Base-by-base conservation (phyloP, 2,329 filamentous ascomycete species). In the Trichoderma pleuroti region DNA sequence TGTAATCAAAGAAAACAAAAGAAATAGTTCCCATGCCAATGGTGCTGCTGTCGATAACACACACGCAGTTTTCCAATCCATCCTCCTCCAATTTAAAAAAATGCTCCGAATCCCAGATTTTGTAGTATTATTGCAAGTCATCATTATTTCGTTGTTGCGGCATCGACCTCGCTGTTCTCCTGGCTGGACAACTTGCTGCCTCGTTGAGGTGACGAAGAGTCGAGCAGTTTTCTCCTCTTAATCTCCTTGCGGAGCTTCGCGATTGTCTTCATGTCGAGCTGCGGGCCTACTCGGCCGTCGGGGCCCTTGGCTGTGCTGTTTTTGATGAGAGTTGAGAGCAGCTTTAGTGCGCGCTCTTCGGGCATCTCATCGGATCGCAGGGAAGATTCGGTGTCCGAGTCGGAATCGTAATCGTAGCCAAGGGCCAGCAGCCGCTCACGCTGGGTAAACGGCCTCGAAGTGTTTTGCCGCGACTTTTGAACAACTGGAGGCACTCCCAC, bases 321-420 rank as follows among this genome's bases (percentile, higher is more conserved):
- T 9, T 46, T 49, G 10, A 71, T 30, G 14, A 71, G 49, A n/a
- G 36, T 28, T 8, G 56, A 59, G 3, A 72, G 57, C 0, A 72
- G 49, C 59, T 36, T 59, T 7, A 71, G 16, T 2, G 71, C 56
- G 24, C 68, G 68, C 26, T 71, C 57, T 54, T 68, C 71, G 4
- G 71, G 68, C 4, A 71, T 6, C 56, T 72, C 68, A 24, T 72
- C 68, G 7, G 60, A 54, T 16, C 65, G 67, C 1, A 61, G 4
- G 5, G 65, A 71, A n/a, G 26, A 26, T 49, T 72, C 71, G 10
- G 34, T 36, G n/a, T 72, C 71, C 5, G 71, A 72, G 18, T 76
- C 75, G 1, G 75, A 75, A 16, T 75, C 75, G 65, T 76, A 76
- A 21, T 76, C 75, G 65, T 75, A 76, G 11, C 75, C 75, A n/a